Evolutionary conservation across 1,284 basidiomycete genomes (phyloP), one percentile per base, ranked within the genome.

Genomic region (Cerioporus squamosus): DNA sequence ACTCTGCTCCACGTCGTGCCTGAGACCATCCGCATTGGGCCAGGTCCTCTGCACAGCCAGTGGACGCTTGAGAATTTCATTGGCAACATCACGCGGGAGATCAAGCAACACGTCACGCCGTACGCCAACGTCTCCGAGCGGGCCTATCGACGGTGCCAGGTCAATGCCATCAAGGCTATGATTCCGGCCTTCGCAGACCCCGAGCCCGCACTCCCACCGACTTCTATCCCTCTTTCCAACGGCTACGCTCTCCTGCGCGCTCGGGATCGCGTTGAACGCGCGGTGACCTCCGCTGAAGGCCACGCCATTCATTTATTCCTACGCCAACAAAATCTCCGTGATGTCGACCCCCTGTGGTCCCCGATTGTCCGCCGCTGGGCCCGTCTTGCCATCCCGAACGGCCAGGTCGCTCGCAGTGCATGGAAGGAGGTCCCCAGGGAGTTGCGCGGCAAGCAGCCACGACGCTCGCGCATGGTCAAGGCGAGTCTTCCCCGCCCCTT

Each of bases 51-150:
- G 15, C 59, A 50, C 10, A 53, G 62, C 0, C 70, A 72, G 44
- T 71, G 65, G 60, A 60, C 66, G 0, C 60, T 72, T 44, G 71
- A 73, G 56, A 58, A 62, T 1, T 55, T 50, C 1, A 72, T 73
- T 12, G 70, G 70, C 2, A 61, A 68, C 38, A 56, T 73, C 18
- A 63, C 59, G 0, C 45, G 53, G 1, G 66, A 72, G 49, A 62
- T 72, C 6, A 51, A 57, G 0, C 67, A 68, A 39, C 68, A 57
- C 5, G 64, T 58, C 6, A 68, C 67, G n/a, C 62, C 65, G 9
- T 72, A 59, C 29, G 59, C 55, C 0, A 70, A 72, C 46, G 58
- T 72, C 10, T 46, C 67, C 7, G 24, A 64, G 29, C 62, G 61
- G n/a, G 62, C 31, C 3, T 38, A 67, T 2, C 62, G 46, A 2